These are phyloP conservation scores for Russula emetica DNA, from an alignment of 768 basidiomycete species.

Conservation along the genomic window DNA sequence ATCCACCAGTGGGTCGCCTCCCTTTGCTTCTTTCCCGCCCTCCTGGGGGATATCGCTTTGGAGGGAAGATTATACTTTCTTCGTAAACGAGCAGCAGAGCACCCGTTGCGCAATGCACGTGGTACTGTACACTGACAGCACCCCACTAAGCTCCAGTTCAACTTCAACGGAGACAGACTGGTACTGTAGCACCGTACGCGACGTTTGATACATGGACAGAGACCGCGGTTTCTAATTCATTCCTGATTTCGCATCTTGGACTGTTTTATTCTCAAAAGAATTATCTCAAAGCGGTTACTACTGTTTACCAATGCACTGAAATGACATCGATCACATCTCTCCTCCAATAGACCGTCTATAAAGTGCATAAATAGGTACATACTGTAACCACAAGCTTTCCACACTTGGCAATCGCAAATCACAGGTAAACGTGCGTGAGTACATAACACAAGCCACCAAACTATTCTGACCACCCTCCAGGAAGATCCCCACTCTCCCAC, in stretches of 20 bases:
- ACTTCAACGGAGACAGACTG: too few relatives aligned
- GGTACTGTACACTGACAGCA: too few relatives aligned
- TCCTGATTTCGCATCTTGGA: background rate
- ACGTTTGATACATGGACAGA: background rate
- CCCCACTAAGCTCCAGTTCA: too few relatives aligned
- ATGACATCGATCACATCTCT: background rate
- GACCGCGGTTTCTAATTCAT: too few relatives aligned
- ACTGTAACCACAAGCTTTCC: background rate
- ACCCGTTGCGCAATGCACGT: background rate
- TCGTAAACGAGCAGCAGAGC: background rate
- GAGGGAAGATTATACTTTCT: background rate
- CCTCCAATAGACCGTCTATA: slow-evolving; percentile 5
- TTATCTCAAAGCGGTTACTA: too few relatives aligned
- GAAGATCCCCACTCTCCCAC: slow-evolving; percentile 9
- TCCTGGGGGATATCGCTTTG: background rate
- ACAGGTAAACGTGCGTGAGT: background rate
- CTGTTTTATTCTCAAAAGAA: too few relatives aligned
- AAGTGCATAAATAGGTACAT: slow-evolving; percentile 11
- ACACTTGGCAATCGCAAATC: background rate
- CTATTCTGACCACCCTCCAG: slow-evolving; percentile 17
- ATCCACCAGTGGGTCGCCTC: background rate
- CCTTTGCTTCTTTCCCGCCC: background rate
- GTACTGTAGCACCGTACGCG: background rate
- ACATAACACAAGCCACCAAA: background rate
- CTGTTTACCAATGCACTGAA: background rate